Evolutionary conservation across 345 rosid species (phyloP).

Genomic region (Salix udensis): DNA sequence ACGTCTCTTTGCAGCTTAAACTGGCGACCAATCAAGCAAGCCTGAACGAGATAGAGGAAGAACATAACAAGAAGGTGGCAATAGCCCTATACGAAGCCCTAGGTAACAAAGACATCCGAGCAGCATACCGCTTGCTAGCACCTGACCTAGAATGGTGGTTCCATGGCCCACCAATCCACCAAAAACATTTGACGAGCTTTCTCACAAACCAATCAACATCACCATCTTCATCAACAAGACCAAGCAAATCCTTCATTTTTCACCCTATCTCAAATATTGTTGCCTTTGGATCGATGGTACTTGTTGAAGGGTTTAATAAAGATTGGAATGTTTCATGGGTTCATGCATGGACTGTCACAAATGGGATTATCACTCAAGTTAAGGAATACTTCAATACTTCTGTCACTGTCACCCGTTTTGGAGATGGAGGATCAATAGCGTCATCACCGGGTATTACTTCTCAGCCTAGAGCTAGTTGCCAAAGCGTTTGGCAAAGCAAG

Average conservation of each 20-base stretch:
- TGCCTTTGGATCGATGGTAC: conserved; percentile 22
- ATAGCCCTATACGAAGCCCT: conserved; percentile 30
- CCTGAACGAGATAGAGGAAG: conserved; percentile 2
- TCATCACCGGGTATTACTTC: background rate
- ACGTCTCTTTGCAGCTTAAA: background rate
- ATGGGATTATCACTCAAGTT: conserved; percentile 32
- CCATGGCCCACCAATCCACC: conserved; percentile 36
- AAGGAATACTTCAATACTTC: conserved; percentile 27
- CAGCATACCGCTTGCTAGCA: conserved; percentile 20
- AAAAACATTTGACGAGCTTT: conserved; percentile 20
- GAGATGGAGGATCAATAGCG: background rate
- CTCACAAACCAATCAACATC: conserved; percentile 18
- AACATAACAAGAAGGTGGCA: conserved; percentile 10
- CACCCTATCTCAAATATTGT: conserved; percentile 13
- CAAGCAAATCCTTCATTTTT: conserved; percentile 12
- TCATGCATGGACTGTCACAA: conserved; percentile 29
- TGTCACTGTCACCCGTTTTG: conserved; percentile 24
- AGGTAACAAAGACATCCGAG: conserved; percentile 8
- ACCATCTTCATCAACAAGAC: background rate
- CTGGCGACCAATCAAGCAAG: conserved; percentile 1
- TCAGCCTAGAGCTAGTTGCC: background rate
- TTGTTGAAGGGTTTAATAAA: conserved; percentile 24
- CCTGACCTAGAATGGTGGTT: conserved; percentile 41
- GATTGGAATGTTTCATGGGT: conserved; percentile 26
- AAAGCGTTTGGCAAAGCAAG: conserved; percentile 28